Evolutionary conservation across 768 basidiomycete genomes (phyloP).

Genomic region (Tulasnella sp.): DNA sequence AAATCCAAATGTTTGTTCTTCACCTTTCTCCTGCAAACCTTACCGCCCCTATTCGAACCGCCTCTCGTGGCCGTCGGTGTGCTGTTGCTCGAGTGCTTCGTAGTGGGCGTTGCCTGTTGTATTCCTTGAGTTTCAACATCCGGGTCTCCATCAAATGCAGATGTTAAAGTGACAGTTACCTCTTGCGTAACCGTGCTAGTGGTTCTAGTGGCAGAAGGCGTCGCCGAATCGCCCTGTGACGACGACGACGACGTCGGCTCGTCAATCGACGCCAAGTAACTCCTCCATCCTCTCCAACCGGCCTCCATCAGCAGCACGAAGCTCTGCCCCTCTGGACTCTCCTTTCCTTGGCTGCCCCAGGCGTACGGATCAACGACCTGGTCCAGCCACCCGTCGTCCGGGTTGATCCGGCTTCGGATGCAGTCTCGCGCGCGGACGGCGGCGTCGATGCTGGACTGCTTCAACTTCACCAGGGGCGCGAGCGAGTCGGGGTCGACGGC

Average conservation of each 20-base stretch:
- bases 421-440: conserved; percentile 40
- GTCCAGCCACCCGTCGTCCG: conserved; percentile 58
- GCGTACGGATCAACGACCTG: conserved; percentile 78
- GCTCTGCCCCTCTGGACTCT: conserved; percentile 77
- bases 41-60: not conserved
- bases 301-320: conserved; percentile 54
- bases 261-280: too few relatives aligned
- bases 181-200: not conserved
- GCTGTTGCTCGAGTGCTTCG: not conserved
- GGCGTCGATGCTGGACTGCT: not conserved
- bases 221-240: too few relatives aligned
- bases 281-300: conserved; percentile 20
- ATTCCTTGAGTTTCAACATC: not conserved
- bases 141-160: not conserved
- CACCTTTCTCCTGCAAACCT: not conserved
- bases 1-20: not conserved
- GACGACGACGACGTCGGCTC: not conserved
- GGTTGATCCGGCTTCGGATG: not conserved
- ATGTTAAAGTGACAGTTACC: conserved; percentile 3
- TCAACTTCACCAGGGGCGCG: not conserved
- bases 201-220: too few relatives aligned
- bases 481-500: not conserved
- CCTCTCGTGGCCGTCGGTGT: not conserved
- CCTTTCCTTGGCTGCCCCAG: conserved; percentile 50
- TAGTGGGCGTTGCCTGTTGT: not conserved